Evolutionary conservation across 805 yeast species (phyloP), one percentile per base, ranked within the genome.

Genomic region (Starmerella potacharoeniae): DNA sequence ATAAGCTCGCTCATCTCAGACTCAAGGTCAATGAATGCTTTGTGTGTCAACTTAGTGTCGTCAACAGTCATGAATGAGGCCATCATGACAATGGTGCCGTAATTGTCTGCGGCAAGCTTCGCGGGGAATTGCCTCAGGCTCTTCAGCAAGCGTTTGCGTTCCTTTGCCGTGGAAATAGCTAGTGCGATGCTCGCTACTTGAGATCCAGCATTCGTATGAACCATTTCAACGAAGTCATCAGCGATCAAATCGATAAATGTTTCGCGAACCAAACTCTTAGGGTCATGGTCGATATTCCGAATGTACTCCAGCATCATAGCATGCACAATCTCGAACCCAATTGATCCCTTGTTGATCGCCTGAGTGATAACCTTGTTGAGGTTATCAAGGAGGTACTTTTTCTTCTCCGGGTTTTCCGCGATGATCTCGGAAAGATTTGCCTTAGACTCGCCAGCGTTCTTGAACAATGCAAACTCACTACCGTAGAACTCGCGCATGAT

Each of bases 401-500:
- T 80, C 76, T 86, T 88, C 67, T 90, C 97, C 16, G 84, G 77
- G 59, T 81, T 77, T 60, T 81, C 87, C 16, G 68, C 69, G 56
- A 84, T 76, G 44, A 86, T 80, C 51, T 87, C 90, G 56, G 77
- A 73, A 52, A 91, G 77, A 13, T 78, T 72, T 65, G 81, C 76
- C 46, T 77, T 78, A 51, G 76, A 79, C 58, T 77, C 76, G 45
- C 85, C 89, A 10, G 82, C 75, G 52, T 87, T 91, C 69, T 79
- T 82, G 74, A 91, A 91, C 11, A 87, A 82, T 22, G 96, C 96
- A 68, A 84, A 91, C 71, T 88, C 95, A 11, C 96, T 79, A 53
- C 97, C 98, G 88, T 95, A 91, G 68, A 91, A 91, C 72, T 91
- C 98, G 71, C 93, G 81, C 61, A 91, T 81, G 85, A 91, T 90